Base-by-base conservation (phyloP, 257 asterid species). In the Plantago major region DNA sequence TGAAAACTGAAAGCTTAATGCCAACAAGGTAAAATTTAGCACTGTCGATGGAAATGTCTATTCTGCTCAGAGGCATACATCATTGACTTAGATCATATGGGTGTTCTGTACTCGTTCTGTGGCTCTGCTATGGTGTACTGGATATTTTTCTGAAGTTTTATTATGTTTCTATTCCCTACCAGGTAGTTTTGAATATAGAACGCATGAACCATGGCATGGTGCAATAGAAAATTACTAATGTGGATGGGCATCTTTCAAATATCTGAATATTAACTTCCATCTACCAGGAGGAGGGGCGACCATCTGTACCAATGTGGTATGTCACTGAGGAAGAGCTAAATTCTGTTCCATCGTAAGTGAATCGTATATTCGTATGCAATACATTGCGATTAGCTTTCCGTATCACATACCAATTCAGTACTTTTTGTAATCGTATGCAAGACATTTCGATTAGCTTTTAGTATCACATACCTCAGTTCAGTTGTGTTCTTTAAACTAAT, bases 331-430 rank as follows among this genome's bases (percentile, higher is more conserved):
- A 83, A n/a, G 99, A 92, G 71, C 84, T 92, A 68, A 79, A 77
- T 76, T 66, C 90, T 42, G 79, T 89, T 81, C 88, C 99, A 67
- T 51, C 89, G 97, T 92, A 74, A 89, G 97, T 74, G 62, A 58
- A 49, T 47, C 68, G 61, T 57, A 51, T 42, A 58, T 45, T 47
- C 68, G 61, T 57, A 51, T 42, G 45, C 42, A 11, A 44, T 63
- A 13, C 26, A 22, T 22, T 22, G 26, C 26, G 26, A 22, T 22
- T 22, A 22, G 16, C 18, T 45, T 12, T 58, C 64, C 42, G 37
- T 38, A 59, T 61, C 17, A 30, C 62, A 61, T 12, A 40, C 51
- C 10, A 22, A 22, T 22, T 22, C 26, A 22, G 26, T 22, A 16
- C 46, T 18, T 16, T 56, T 45, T 48, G 9, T 14, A n/a, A n/a